Conservation (phyloP, 305 asterid species). For the Coffea humblotiana region DNA sequence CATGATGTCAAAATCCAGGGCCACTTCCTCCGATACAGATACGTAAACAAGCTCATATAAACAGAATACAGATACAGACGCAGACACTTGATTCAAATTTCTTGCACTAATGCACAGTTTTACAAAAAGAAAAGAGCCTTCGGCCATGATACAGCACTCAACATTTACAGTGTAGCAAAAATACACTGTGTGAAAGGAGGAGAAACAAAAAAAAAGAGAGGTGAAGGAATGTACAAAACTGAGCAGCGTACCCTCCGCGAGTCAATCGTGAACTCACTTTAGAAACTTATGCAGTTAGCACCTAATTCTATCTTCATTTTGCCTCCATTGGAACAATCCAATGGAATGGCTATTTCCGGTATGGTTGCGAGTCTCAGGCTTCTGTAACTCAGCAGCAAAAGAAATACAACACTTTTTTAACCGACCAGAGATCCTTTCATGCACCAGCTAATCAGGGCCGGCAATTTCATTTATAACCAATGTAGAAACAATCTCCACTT, state of each 20-base stretch:
- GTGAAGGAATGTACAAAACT: constrained; percentile 15
- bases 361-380: constrained; percentile 66
- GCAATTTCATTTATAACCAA: constrained; percentile 40
- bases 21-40: too few species aligned
- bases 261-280: neutral
- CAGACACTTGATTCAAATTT: neutral
- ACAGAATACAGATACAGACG: too few species aligned
- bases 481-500: neutral
- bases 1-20: neutral
- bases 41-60: too few species aligned
- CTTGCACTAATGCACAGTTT: neutral
- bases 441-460: constrained; percentile 92
- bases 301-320: neutral
- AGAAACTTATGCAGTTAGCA: neutral
- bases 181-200: neutral
- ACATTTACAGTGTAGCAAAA: neutral
- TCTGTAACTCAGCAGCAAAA: constrained; percentile 69
- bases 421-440: constrained; percentile 82
- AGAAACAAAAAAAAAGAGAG: neutral
- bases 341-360: neutral
- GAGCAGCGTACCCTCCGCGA: neutral
- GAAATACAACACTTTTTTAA: constrained; percentile 62
- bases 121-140: neutral
- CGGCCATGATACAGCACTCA: neutral
- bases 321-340: neutral